These are phyloP conservation scores for Nitzschia sp. DNA, from an alignment of 108 stramenopile species.

Conservation along the genomic window DNA sequence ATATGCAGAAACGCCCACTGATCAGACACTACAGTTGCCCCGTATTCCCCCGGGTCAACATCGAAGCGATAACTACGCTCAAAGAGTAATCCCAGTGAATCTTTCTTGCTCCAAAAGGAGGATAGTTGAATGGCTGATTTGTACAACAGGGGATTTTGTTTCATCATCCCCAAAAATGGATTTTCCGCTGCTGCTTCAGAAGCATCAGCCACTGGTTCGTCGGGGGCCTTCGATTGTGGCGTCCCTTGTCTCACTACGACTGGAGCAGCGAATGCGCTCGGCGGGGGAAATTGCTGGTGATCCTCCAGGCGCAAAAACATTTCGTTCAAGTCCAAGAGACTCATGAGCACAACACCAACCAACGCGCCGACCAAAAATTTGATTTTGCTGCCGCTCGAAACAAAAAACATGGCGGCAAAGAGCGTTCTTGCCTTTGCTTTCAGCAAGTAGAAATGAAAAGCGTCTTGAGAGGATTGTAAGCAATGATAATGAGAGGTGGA, in stretches of 20 bases:
- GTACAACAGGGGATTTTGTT: neutral
- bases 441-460: no score
- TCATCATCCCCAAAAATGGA: neutral
- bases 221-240: neutral
- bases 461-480: no score
- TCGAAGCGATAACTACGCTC: slow-evolving; percentile 7
- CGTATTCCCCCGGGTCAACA: slow-evolving; percentile 2
- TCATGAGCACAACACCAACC: slow-evolving; percentile 5
- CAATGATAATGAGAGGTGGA: no score
- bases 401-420: neutral
- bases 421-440: no score
- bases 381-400: neutral
- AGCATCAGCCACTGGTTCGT: neutral
- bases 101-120: slow-evolving; percentile 5
- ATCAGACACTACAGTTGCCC: neutral
- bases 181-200: neutral
- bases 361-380: slow-evolving; percentile 5
- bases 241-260: neutral
- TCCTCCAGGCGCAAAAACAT: neutral
- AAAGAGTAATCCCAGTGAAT: neutral
- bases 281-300: neutral
- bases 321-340: slow-evolving; percentile 2
- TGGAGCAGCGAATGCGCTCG: no score
- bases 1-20: slow-evolving; percentile 8
- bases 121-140: neutral